Percentiles rank a stretch among this genome's conserved stretches.
These are phyloP conservation scores for Pseudocercospora eumusae DNA, from an alignment of 2,329 filamentous ascomycete genomes.

Conservation along the genomic window DNA sequence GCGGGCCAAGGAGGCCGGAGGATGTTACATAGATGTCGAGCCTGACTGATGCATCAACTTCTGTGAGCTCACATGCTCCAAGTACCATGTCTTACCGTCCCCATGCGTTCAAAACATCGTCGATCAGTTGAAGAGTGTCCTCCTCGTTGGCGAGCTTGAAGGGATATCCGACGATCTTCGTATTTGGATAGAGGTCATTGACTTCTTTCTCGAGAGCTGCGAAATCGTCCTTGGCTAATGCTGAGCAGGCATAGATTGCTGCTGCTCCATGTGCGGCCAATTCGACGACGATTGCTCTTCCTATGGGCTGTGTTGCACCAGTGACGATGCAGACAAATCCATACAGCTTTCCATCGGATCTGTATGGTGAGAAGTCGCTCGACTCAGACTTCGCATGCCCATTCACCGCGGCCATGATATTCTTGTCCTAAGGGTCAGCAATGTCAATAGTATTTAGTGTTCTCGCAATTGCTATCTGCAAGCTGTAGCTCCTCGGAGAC, in stretches of 20 bases:
- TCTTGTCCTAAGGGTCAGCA: not conserved
- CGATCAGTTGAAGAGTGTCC: conserved; percentile 61
- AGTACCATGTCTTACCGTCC: conserved; percentile 41
- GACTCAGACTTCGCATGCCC: conserved; percentile 26
- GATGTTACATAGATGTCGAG: conserved; percentile 64
- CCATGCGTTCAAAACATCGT: conserved; percentile 63
- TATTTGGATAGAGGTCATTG: conserved; percentile 54
- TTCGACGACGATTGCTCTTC: conserved; percentile 61
- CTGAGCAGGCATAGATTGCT: conserved; percentile 62
- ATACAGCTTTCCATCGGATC: conserved; percentile 62
- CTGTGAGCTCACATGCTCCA: not conserved
- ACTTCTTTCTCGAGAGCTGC: conserved; percentile 47
- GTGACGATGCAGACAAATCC: conserved; percentile 67
- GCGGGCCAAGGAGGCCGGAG: conserved; percentile 59
- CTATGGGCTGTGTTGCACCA: conserved; percentile 62
- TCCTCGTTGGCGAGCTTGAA: conserved; percentile 61
- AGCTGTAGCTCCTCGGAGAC: conserved; percentile 15
- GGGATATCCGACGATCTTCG: conserved; percentile 63
- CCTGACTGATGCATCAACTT: conserved; percentile 34
- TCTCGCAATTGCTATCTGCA: conserved; percentile 6
- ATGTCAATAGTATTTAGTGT: not conserved
- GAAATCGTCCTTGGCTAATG: conserved; percentile 46
- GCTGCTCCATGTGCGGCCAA: conserved; percentile 65
- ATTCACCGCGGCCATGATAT: conserved; percentile 23
- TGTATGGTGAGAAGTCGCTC: conserved; percentile 59